These are phyloP conservation scores for Podila clonocystis DNA, from an alignment of 192 early-diverging fungal species.

Conservation along the genomic window DNA sequence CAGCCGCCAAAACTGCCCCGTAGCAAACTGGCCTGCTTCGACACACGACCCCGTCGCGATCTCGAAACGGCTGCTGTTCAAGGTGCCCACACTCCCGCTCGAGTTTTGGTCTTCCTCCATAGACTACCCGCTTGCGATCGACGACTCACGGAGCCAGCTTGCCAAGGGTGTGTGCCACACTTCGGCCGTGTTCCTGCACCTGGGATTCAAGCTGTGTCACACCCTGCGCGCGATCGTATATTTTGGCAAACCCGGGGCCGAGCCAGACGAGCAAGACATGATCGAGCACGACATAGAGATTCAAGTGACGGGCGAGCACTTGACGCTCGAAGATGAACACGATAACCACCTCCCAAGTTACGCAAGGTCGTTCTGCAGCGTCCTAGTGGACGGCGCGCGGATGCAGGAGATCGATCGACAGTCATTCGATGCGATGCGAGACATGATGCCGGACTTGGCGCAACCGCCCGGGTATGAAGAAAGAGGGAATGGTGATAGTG, in stretches of 20 bases:
- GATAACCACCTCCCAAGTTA: conserved; percentile 24
- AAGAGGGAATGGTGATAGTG: neutral
- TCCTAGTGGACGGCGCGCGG: conserved; percentile 8
- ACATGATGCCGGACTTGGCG: neutral
- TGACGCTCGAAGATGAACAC: neutral
- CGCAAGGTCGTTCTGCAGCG: conserved; percentile 16
- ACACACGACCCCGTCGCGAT: neutral
- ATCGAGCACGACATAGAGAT: conserved; percentile 6
- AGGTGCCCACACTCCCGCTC: conserved; percentile 11
- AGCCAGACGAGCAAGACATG: conserved; percentile 1
- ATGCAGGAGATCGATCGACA: conserved; percentile 19
- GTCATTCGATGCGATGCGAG: conserved; percentile 14
- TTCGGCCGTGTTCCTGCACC: neutral
- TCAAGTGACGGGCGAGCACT: conserved; percentile 1
- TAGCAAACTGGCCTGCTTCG: conserved; percentile 9
- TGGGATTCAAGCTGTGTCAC: conserved; percentile 6
- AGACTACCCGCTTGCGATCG: neutral
- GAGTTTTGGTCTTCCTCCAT: neutral
- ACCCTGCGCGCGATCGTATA: conserved; percentile 8
- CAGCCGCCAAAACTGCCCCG: conserved; percentile 13
- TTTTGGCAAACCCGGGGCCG: neutral
- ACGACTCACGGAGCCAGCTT: neutral
- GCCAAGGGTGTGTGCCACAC: conserved; percentile 23
- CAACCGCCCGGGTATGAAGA: conserved; percentile 19
- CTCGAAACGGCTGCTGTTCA: conserved; percentile 12